Evolutionary conservation across 768 basidiomycete genomes (phyloP).

Genomic region (Imleria badia): DNA sequence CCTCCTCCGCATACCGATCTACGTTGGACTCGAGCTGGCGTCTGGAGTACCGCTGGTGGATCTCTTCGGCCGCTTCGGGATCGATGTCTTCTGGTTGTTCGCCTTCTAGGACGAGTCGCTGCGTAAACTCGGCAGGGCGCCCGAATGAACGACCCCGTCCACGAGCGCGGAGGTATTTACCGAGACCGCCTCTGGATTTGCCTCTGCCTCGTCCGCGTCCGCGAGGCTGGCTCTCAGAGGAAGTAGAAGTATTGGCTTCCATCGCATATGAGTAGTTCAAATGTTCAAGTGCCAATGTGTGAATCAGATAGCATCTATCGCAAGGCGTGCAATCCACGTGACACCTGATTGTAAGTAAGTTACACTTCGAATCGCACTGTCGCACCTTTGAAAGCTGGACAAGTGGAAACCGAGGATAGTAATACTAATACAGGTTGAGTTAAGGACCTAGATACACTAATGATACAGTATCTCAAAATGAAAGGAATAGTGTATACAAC

Average conservation of each 20-base stretch:
- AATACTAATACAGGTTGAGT: constrained; percentile 10
- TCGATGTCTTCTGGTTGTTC: constrained; percentile 43
- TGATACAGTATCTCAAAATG: constrained; percentile 13
- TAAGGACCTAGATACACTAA: neutral
- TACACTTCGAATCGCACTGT: neutral
- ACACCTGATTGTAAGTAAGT: neutral
- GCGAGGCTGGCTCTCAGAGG: constrained; percentile 15
- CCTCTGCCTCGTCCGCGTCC: constrained; percentile 50
- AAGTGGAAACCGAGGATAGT: neutral
- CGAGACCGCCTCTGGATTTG: constrained; percentile 64
- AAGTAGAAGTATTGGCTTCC: constrained; percentile 10
- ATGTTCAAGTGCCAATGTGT: neutral
- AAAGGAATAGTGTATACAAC: constrained; percentile 1
- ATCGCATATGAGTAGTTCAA: neutral
- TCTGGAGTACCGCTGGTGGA: constrained; percentile 49
- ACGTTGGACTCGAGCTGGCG: constrained; percentile 67
- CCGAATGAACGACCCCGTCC: constrained; percentile 61
- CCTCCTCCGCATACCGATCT: constrained; percentile 72
- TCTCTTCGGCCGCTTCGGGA: constrained; percentile 48
- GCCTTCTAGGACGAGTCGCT: constrained; percentile 59
- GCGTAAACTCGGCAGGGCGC: constrained; percentile 65
- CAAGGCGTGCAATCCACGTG: neutral
- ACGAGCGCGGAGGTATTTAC: constrained; percentile 72
- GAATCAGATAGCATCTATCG: neutral
- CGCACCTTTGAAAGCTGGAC: neutral